phyloP scores from a whole-genome alignment of 768 basidiomycete species.

The Dioszegia crocea region DNA sequence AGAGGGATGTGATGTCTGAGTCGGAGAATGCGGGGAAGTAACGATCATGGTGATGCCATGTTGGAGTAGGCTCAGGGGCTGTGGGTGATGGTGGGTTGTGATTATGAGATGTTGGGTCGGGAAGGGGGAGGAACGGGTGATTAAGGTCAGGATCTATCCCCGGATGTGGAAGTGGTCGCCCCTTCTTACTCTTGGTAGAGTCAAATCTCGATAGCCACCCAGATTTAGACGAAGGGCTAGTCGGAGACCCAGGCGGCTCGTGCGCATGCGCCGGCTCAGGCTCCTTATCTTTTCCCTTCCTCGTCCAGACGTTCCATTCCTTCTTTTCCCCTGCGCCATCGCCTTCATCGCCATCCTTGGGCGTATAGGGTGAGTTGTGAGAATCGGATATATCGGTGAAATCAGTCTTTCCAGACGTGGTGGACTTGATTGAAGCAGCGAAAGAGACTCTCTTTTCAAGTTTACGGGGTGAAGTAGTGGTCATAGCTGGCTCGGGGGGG shows the following conservation, averaged over 20 bases:
- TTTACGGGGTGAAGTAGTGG: slow-evolving; percentile 5
- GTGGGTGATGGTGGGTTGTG: slow-evolving; percentile 6
- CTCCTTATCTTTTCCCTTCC: not conserved
- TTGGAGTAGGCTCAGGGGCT: not conserved
- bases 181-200: not conserved
- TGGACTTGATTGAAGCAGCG: not conserved
- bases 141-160: not conserved
- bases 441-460: slow-evolving; percentile 15
- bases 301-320: not conserved
- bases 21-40: slow-evolving; percentile 36
- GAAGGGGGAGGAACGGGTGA: not conserved
- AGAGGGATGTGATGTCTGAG: slow-evolving; percentile 1
- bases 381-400: not conserved
- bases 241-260: not conserved
- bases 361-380: not conserved
- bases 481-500: not conserved
- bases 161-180: no score
- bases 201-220: not conserved
- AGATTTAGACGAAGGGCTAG: not conserved
- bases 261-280: no score
- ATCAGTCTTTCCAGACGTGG: not conserved
- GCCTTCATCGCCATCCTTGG: not conserved
- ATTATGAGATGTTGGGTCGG: not conserved
- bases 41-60: slow-evolving; percentile 39
- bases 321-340: slow-evolving; percentile 1